These are phyloP conservation scores for Pyrus communis DNA, from an alignment of 306 rosid genomes.

Conservation along the genomic window DNA sequence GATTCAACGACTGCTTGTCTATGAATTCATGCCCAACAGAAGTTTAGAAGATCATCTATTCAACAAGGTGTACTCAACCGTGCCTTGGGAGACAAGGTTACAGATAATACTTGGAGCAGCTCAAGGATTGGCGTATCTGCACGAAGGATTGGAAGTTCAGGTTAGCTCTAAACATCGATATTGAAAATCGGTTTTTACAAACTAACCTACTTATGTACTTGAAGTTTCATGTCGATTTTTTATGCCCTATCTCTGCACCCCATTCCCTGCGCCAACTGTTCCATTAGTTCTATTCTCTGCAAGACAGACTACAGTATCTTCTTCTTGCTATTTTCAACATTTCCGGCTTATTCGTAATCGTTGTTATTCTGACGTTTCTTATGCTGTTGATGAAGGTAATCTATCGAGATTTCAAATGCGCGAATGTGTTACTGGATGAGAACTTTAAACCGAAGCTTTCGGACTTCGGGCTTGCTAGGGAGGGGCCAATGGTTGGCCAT, in stretches of 20 bases:
- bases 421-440: conserved; percentile 70
- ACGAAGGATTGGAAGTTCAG: conserved; percentile 80
- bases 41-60: conserved; percentile 77
- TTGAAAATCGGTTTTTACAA: neutral
- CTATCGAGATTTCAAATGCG: conserved; percentile 66
- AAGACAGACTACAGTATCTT: neutral
- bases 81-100: conserved; percentile 68
- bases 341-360: neutral
- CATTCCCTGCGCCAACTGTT: neutral
- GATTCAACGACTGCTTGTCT: conserved; percentile 73
- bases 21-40: conserved; percentile 65
- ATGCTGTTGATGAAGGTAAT: conserved; percentile 42
- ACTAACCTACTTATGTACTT: neutral
- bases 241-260: neutral
- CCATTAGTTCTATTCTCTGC: neutral
- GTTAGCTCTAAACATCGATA: conserved; percentile 20
- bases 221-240: neutral
- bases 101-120: conserved; percentile 65
- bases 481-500: conserved; percentile 63
- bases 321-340: neutral
- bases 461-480: conserved; percentile 88
- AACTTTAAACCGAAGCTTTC: conserved; percentile 70
- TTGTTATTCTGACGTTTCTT: neutral
- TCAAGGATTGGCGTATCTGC: conserved; percentile 69
- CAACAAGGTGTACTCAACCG: conserved; percentile 35